Percentiles rank a stretch among this genome's conserved stretches.
These are phyloP conservation scores for Penicillium decumbens DNA, from an alignment of 2,329 filamentous ascomycete species.

Conservation along the genomic window DNA sequence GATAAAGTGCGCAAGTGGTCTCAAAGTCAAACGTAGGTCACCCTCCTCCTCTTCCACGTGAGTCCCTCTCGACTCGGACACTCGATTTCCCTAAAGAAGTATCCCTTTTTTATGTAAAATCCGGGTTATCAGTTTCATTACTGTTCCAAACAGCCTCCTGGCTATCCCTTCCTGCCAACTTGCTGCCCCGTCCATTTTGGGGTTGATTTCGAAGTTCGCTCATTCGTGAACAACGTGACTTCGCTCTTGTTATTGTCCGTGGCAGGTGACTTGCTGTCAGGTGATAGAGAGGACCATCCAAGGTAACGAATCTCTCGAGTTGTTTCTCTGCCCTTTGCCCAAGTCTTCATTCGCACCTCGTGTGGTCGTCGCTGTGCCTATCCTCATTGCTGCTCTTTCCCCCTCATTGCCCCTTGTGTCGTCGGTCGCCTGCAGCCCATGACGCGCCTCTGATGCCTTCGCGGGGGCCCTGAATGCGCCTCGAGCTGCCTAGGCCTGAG, in stretches of 20 bases:
- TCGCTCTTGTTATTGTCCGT: constrained; percentile 37
- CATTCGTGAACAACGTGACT: constrained; percentile 26
- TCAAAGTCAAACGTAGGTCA: constrained; percentile 16
- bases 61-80: constrained; percentile 35
- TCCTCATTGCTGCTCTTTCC: constrained; percentile 7
- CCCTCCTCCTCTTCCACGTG: constrained; percentile 37
- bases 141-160: constrained; percentile 17
- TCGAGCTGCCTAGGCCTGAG: neutral
- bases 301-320: constrained; percentile 31
- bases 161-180: neutral
- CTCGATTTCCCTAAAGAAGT: constrained; percentile 29
- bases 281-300: constrained; percentile 41
- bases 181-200: constrained; percentile 18
- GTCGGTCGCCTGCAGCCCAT: constrained; percentile 25
- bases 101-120: constrained; percentile 31
- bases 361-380: constrained; percentile 7
- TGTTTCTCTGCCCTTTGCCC: constrained; percentile 16
- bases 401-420: constrained; percentile 18
- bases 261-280: constrained; percentile 45
- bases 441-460: constrained; percentile 27
- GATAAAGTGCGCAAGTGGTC: constrained; percentile 29
- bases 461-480: neutral
- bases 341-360: constrained; percentile 2
- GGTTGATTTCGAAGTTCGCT: constrained; percentile 26
- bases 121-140: constrained; percentile 18